These are phyloP conservation scores for Hordeum vulgare DNA, from an alignment of 176 grass and related monocot genomes.

Conservation along the genomic window DNA sequence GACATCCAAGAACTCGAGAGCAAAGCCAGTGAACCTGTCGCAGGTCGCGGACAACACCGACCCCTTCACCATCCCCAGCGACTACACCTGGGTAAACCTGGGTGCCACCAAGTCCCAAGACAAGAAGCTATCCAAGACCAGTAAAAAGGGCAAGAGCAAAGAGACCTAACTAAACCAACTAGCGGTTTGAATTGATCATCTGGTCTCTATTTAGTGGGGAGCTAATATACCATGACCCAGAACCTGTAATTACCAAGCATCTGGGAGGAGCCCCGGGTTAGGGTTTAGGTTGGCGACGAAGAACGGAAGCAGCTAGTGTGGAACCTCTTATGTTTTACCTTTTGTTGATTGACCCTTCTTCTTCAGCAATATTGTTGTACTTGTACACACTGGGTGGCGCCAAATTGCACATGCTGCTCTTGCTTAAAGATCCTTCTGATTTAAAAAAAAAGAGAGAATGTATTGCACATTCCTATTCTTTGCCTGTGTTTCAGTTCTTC, in stretches of 20 bases:
- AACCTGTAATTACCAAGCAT: slow-evolving; percentile 44
- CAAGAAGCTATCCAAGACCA: slow-evolving; percentile 52
- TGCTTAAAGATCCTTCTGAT: slow-evolving; percentile 4
- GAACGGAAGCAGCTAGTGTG: not conserved
- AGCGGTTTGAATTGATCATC: not conserved
- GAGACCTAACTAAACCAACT: slow-evolving; percentile 6
- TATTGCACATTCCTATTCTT: not conserved
- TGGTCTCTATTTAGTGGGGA: not conserved
- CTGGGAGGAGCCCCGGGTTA: slow-evolving; percentile 5
- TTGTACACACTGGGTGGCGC: not conserved
- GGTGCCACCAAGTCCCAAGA: slow-evolving; percentile 63
- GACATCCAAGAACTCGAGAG: slow-evolving; percentile 45
- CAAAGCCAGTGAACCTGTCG: slow-evolving; percentile 67
- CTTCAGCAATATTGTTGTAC: slow-evolving; percentile 29
- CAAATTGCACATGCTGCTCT: not conserved
- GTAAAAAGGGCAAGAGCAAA: slow-evolving; percentile 60
- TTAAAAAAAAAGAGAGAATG: too few relatives aligned
- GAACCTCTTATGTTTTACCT: slow-evolving; percentile 4
- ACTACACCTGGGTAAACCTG: slow-evolving; percentile 77
- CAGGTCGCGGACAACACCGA: slow-evolving; percentile 66
- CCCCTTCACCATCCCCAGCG: slow-evolving; percentile 67
- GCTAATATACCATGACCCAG: slow-evolving; percentile 17
- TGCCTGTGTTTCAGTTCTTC: not conserved
- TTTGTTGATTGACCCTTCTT: slow-evolving; percentile 17
- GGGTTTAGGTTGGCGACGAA: not conserved